Conservation (phyloP, 306 rosid species). For the Quercus mongolica region DNA sequence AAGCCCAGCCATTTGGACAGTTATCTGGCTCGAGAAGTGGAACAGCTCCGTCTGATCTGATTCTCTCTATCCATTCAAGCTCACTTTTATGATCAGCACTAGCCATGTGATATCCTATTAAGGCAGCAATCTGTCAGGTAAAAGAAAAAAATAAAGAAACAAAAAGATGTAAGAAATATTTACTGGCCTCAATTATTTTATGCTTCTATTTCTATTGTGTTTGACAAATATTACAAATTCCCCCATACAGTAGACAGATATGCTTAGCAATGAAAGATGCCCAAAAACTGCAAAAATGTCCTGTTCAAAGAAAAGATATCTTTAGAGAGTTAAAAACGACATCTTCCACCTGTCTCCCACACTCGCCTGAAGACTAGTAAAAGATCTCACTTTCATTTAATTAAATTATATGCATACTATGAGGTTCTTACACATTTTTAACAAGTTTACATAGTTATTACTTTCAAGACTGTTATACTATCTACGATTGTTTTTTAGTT, state of each 20-base stretch:
- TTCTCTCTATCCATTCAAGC: slow-evolving; percentile 62
- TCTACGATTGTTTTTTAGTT: too few species aligned
- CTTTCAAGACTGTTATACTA: background rate
- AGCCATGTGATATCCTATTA: slow-evolving; percentile 48
- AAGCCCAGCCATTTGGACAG: slow-evolving; percentile 75
- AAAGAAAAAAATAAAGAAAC: background rate
- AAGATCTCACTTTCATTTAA: background rate
- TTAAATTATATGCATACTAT: background rate
- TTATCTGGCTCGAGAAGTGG: slow-evolving; percentile 53
- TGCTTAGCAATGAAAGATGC: background rate
- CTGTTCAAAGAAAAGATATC: background rate
- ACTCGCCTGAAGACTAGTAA: background rate
- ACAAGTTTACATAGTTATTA: background rate
- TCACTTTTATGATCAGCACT: slow-evolving; percentile 32
- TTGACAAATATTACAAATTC: background rate
- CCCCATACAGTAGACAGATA: background rate
- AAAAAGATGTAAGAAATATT: background rate
- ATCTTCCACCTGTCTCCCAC: too few species aligned
- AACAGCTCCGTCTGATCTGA: slow-evolving; percentile 65
- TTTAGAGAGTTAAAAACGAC: background rate
- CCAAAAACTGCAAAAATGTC: background rate
- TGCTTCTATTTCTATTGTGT: background rate
- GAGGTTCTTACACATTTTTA: background rate
- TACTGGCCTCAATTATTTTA: background rate
- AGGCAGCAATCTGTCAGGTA: slow-evolving; percentile 5